phyloP scores from a whole-genome alignment of 2,329 filamentous ascomycete genomes.

The Aspergillus pseudoviridinutans region DNA sequence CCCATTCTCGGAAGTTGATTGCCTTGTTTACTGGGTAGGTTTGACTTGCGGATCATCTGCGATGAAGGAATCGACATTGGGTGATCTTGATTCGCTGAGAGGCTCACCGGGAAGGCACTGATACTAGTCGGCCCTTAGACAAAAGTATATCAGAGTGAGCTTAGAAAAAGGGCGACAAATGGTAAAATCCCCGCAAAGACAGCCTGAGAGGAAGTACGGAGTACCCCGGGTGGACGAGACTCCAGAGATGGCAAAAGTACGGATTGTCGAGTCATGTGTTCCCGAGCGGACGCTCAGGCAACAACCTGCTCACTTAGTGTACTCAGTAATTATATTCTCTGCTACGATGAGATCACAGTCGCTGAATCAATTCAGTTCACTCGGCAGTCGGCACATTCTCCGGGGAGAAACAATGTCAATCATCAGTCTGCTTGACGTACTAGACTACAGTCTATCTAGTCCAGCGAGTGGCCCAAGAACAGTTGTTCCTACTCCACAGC shows the following conservation, averaged over 20 bases:
- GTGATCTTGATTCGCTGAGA: neutral
- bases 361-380: neutral
- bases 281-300: neutral
- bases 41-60: neutral
- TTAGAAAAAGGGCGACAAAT: neutral
- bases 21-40: neutral
- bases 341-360: neutral
- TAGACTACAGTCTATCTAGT: neutral
- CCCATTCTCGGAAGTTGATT: neutral
- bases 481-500: slow-evolving; percentile 1
- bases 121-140: neutral
- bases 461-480: neutral
- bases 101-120: neutral
- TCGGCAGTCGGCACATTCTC: slow-evolving; percentile 12
- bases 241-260: neutral
- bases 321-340: neutral
- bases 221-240: too few relatives aligned
- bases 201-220: neutral
- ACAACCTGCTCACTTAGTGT: neutral
- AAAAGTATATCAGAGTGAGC: neutral
- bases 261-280: neutral
- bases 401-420: neutral
- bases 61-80: neutral
- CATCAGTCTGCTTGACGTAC: neutral
- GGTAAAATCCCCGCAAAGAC: neutral